A percentile compares a stretch with the other conserved stretches of the same genome.
These are phyloP conservation scores for Coniochaeta pulveracea DNA, from an alignment of 2,329 filamentous ascomycete genomes.

Conservation along the genomic window DNA sequence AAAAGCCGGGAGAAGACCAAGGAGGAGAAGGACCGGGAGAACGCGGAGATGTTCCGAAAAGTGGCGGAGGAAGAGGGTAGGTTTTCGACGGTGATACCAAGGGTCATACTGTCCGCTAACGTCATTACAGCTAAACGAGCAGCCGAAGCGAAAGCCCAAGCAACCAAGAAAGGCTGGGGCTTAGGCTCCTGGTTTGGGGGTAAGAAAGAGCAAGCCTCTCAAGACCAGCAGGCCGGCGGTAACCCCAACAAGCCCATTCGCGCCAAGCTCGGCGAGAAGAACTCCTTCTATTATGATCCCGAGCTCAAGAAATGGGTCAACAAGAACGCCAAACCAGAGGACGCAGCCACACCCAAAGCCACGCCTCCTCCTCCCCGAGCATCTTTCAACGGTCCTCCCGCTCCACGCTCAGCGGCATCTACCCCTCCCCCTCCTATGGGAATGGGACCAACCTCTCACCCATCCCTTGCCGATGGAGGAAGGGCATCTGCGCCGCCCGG, in stretches of 20 bases:
- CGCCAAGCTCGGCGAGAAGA: constrained; percentile 90
- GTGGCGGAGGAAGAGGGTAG: constrained; percentile 67
- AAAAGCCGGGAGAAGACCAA: constrained; percentile 49
- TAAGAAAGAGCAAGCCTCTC: constrained; percentile 46
- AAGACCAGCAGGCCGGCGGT: not conserved
- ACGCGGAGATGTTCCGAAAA: constrained; percentile 75
- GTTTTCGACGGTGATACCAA: too few species aligned
- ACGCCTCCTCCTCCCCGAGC: constrained; percentile 72
- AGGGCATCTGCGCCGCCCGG: not conserved
- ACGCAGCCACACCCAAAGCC: constrained; percentile 49
- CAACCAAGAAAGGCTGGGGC: constrained; percentile 61
- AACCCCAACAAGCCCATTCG: constrained; percentile 58
- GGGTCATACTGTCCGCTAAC: too few species aligned
- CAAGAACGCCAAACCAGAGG: constrained; percentile 71
- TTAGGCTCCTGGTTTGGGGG: constrained; percentile 79
- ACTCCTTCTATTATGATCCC: constrained; percentile 85
- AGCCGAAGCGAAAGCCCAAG: constrained; percentile 31
- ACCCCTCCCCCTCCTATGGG: constrained; percentile 44
- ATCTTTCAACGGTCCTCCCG: constrained; percentile 12
- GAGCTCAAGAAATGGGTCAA: constrained; percentile 98
- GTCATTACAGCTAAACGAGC: constrained; percentile 52
- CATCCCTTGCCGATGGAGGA: too few species aligned
- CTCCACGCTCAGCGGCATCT: constrained; percentile 39
- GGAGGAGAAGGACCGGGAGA: constrained; percentile 62
- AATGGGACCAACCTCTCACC: too few species aligned